Evolutionary conservation across 2,329 filamentous ascomycete species (phyloP).

Genomic region (Elsinoe fawcettii): DNA sequence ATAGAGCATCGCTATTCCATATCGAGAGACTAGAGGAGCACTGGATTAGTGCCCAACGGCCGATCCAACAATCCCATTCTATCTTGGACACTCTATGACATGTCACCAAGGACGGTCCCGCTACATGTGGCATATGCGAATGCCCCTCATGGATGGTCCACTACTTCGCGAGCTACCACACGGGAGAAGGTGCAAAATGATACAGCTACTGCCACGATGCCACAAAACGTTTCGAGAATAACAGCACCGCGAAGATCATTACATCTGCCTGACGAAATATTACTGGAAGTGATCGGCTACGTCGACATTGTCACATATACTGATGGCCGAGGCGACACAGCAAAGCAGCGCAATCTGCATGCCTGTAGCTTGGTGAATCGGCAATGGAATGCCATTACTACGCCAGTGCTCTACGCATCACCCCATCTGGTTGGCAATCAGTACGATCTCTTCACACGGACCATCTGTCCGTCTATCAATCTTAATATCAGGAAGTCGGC

Average conservation of each 20-base stretch:
- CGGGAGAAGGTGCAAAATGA: not conserved
- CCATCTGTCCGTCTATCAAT: constrained; percentile 47
- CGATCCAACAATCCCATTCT: too few relatives aligned
- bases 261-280: constrained; percentile 47
- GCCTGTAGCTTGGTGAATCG: constrained; percentile 46
- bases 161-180: not conserved
- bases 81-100: not conserved
- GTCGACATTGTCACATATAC: constrained; percentile 27
- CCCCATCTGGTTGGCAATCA: constrained; percentile 46
- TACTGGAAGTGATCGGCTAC: constrained; percentile 43
- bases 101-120: not conserved
- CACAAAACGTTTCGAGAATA: not conserved
- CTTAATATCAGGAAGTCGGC: constrained; percentile 42
- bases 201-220: not conserved
- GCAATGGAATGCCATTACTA: constrained; percentile 50
- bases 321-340: not conserved
- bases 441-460: constrained; percentile 47
- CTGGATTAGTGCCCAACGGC: too few relatives aligned
- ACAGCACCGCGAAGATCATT: not conserved
- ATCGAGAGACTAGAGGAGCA: too few relatives aligned
- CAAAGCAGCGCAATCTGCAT: constrained; percentile 40
- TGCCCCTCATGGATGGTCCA: not conserved
- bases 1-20: too few relatives aligned
- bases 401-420: constrained; percentile 45
- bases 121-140: not conserved